These are phyloP conservation scores for Yamadazyma oceani DNA, from an alignment of 1,139 yeast species.

Conservation along the genomic window DNA sequence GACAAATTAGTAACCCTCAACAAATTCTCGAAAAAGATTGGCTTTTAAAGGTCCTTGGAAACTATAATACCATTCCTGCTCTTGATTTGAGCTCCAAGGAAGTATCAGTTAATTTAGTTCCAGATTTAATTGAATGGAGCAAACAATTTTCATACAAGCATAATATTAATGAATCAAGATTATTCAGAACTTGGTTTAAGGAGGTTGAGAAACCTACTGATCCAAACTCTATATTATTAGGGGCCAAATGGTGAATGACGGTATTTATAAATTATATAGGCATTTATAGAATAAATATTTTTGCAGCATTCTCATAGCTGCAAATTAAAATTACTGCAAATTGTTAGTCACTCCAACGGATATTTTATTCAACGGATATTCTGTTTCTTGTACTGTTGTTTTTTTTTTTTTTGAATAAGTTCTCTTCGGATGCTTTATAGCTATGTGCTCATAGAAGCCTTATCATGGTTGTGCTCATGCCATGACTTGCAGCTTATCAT, in stretches of 20 bases:
- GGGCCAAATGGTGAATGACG: slow-evolving; percentile 42
- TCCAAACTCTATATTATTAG: slow-evolving; percentile 41
- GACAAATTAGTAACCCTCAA: slow-evolving; percentile 64
- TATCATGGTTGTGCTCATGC: too few species aligned
- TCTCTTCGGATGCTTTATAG: too few species aligned
- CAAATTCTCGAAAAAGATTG: slow-evolving; percentile 40
- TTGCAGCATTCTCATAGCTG: too few species aligned
- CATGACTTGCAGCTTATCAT: too few species aligned
- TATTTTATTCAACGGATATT: too few species aligned
- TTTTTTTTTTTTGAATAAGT: too few species aligned
- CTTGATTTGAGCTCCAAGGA: slow-evolving; percentile 9
- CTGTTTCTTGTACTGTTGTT: too few species aligned
- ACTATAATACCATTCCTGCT: slow-evolving; percentile 29
- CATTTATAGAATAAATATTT: background rate
- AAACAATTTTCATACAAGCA: slow-evolving; percentile 31
- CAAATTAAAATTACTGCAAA: too few species aligned
- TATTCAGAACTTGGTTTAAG: slow-evolving; percentile 48
- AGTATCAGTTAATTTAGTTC: slow-evolving; percentile 7
- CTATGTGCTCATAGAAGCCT: too few species aligned
- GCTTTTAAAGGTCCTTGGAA: slow-evolving; percentile 32
- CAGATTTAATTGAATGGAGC: slow-evolving; percentile 30
- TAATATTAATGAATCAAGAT: slow-evolving; percentile 33
- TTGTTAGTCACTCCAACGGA: too few species aligned
- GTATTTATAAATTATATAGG: background rate
- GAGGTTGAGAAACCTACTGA: slow-evolving; percentile 54